These are phyloP conservation scores for Zygotorulaspora florentina DNA, from an alignment of 805 yeast genomes.

Conservation along the genomic window DNA sequence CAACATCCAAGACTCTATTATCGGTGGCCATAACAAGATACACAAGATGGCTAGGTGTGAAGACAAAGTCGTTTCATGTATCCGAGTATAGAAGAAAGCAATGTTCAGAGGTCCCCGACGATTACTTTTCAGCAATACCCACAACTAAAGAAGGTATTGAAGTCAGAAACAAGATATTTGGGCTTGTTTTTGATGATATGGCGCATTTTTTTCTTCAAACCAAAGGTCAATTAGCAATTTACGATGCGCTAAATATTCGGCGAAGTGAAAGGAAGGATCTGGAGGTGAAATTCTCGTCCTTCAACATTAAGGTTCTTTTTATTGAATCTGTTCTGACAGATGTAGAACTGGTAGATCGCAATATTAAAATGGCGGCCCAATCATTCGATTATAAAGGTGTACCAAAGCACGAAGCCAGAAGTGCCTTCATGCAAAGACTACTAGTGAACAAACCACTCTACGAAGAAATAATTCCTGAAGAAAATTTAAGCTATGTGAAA, in stretches of 20 bases:
- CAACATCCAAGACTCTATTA: constrained; percentile 90
- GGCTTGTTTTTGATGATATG: constrained; percentile 66
- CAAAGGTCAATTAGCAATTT: constrained; percentile 91
- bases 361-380: constrained; percentile 77
- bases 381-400: constrained; percentile 85
- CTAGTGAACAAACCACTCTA: constrained; percentile 63
- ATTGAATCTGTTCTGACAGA: constrained; percentile 86
- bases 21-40: constrained; percentile 90
- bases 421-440: constrained; percentile 72
- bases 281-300: constrained; percentile 47
- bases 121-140: constrained; percentile 60
- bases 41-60: constrained; percentile 93
- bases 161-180: constrained; percentile 54
- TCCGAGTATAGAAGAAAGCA: constrained; percentile 78
- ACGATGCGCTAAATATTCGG: constrained; percentile 90
- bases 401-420: constrained; percentile 68
- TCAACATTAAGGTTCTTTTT: constrained; percentile 72
- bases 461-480: constrained; percentile 60
- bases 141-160: constrained; percentile 44
- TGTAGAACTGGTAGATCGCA: constrained; percentile 59
- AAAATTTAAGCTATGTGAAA: constrained; percentile 68
- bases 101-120: constrained; percentile 53
- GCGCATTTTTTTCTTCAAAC: constrained; percentile 63
- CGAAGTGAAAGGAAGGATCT: constrained; percentile 61
- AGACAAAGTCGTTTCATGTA: constrained; percentile 84